phyloP scores from a whole-genome alignment of 257 asterid genomes.

The Vinca minor region DNA sequence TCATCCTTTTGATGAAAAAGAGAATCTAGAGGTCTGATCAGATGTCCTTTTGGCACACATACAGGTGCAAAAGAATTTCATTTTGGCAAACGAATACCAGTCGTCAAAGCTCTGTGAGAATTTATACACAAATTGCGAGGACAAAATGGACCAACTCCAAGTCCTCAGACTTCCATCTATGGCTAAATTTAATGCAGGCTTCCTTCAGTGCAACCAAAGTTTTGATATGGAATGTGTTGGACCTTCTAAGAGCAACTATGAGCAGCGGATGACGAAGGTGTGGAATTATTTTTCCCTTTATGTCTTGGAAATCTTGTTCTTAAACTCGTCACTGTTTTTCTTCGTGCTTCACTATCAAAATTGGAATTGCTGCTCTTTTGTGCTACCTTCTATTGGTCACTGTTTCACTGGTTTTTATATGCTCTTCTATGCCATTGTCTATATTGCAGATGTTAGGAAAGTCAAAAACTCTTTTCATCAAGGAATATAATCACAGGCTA shows the following conservation, averaged over 20 bases:
- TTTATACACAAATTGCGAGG: slow-evolving; percentile 73
- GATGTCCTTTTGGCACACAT: slow-evolving; percentile 22
- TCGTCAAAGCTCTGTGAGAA: slow-evolving; percentile 85
- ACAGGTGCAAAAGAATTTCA: slow-evolving; percentile 58
- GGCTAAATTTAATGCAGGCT: slow-evolving; percentile 96
- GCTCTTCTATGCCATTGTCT: neutral
- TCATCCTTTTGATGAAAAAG: neutral
- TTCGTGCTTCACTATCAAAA: neutral
- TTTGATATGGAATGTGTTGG: slow-evolving; percentile 80
- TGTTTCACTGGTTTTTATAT: neutral
- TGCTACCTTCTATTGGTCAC: neutral
- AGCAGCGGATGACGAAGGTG: slow-evolving; percentile 87
- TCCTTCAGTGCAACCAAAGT: slow-evolving; percentile 82
- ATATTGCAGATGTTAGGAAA: slow-evolving; percentile 85
- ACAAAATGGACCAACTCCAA: slow-evolving; percentile 93
- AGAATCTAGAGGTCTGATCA: neutral
- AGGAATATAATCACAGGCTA: slow-evolving; percentile 91
- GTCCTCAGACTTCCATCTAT: slow-evolving; percentile 91
- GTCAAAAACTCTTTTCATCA: slow-evolving; percentile 74
- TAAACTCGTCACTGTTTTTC: no score
- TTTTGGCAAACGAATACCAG: slow-evolving; percentile 64
- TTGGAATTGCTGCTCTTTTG: neutral
- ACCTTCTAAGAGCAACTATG: slow-evolving; percentile 74
- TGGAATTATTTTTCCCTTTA: slow-evolving; percentile 10
- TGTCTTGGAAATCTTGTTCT: neutral